phyloP scores from a whole-genome alignment of 164 flowering plant genomes.

The Chimonanthus praecox region DNA sequence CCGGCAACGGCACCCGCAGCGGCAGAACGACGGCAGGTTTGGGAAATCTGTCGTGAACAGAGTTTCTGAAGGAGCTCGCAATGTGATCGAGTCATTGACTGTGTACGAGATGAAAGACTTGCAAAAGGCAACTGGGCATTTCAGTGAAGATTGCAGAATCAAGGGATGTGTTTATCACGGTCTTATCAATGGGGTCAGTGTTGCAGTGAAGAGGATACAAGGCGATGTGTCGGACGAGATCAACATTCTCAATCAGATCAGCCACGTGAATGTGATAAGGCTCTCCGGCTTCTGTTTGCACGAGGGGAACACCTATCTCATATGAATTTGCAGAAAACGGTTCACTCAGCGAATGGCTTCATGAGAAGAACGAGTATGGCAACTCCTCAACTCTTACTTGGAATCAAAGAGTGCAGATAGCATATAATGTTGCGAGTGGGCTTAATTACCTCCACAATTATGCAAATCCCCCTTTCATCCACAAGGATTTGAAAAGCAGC shows the following conservation, averaged over 20 bases:
- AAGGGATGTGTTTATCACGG: conserved; percentile 53
- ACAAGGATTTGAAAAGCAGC: conserved; percentile 12
- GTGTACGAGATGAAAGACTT: conserved; percentile 35
- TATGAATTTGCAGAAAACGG: conserved; percentile 56
- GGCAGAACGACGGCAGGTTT: neutral
- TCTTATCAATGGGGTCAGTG: conserved; percentile 19
- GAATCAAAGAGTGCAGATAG: conserved; percentile 10
- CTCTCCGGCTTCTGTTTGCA: conserved; percentile 43
- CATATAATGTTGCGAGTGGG: conserved; percentile 9
- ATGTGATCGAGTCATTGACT: conserved; percentile 26
- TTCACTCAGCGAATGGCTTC: conserved; percentile 48
- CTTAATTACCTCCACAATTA: conserved; percentile 18
- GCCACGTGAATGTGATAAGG: conserved; percentile 56
- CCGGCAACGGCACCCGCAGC: neutral
- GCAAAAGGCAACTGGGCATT: conserved; percentile 41
- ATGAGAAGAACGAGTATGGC: conserved; percentile 4
- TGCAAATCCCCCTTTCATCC: conserved; percentile 6
- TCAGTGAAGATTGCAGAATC: conserved; percentile 33
- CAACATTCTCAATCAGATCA: conserved; percentile 40
- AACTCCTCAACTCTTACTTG: conserved; percentile 4
- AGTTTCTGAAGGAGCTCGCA: conserved; percentile 26
- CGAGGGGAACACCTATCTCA: conserved; percentile 34
- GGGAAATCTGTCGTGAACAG: conserved; percentile 8
- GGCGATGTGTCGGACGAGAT: conserved; percentile 40
- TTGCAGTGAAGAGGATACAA: conserved; percentile 40